A percentile compares a stretch with the other conserved stretches of the same genome.
Conservation (phyloP, 1,284 basidiomycete genomes). For the Apiotrichum sp. region DNA sequence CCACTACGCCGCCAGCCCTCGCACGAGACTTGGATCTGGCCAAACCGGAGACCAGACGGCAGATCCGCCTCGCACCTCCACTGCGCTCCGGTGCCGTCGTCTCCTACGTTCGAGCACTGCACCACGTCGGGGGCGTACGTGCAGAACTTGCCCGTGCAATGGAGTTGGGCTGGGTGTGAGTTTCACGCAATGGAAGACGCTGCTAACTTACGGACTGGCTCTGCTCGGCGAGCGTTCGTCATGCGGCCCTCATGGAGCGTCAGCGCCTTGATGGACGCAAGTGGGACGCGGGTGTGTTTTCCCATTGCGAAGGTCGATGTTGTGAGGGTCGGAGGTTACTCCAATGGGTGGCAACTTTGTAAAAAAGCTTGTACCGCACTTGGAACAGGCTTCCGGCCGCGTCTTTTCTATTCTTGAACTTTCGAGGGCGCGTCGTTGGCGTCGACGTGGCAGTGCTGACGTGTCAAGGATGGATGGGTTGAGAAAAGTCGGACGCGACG, state of each 20-base stretch:
- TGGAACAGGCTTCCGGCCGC: no score
- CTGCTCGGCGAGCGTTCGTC: constrained; percentile 62
- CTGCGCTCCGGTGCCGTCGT: constrained; percentile 62
- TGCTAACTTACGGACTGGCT: constrained; percentile 53
- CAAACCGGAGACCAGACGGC: constrained; percentile 70
- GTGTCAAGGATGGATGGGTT: no score
- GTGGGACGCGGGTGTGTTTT: constrained; percentile 49
- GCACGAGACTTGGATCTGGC: constrained; percentile 74
- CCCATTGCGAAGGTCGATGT: background rate
- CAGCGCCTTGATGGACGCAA: constrained; percentile 64
- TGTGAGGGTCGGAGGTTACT: no score
- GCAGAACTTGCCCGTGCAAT: constrained; percentile 73
- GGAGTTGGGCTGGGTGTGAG: constrained; percentile 55
- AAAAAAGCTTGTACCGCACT: no score
- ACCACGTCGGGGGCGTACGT: constrained; percentile 78
- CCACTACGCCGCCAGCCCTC: constrained; percentile 79
- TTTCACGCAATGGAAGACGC: no score
- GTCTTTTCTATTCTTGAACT: no score
- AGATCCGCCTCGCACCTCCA: constrained; percentile 93
- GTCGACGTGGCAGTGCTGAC: no score
- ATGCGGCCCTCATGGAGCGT: constrained; percentile 67
- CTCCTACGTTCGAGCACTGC: constrained; percentile 72
- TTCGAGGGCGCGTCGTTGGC: no score
- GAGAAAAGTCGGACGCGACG: no score
- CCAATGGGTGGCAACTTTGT: no score